phyloP scores from a whole-genome alignment of 345 rosid genomes.

The Brassica juncea region DNA sequence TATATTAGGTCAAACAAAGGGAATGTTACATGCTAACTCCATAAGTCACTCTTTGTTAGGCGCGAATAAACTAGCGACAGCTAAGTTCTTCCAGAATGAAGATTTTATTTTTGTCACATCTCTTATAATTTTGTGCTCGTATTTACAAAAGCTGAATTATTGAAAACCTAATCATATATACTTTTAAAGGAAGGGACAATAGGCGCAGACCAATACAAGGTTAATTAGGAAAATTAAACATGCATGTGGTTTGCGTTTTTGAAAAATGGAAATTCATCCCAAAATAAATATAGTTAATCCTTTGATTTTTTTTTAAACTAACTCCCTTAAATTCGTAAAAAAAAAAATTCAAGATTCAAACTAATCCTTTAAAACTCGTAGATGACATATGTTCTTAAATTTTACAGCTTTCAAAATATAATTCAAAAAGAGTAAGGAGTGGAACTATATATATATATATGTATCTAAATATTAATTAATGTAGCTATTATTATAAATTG shows the following conservation, averaged over 20 bases:
- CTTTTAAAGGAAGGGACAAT: background rate
- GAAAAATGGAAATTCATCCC: background rate
- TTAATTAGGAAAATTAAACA: background rate
- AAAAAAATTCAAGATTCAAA: background rate
- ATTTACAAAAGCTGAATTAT: background rate
- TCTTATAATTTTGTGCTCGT: constrained; percentile 4
- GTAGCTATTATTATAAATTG: constrained; percentile 1
- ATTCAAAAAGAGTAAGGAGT: background rate
- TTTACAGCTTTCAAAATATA: background rate
- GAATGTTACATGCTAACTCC: constrained; percentile 25
- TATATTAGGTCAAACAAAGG: constrained; percentile 38
- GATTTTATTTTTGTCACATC: constrained; percentile 8
- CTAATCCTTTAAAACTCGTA: background rate
- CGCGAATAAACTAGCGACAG: constrained; percentile 18
- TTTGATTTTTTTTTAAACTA: background rate
- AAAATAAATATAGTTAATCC: background rate
- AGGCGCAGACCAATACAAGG: background rate
- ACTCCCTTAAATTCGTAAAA: background rate
- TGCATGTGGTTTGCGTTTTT: background rate
- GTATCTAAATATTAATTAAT: background rate
- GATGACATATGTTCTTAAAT: background rate
- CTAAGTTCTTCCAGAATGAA: constrained; percentile 27
- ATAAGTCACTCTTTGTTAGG: constrained; percentile 18
- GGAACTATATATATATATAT: background rate
- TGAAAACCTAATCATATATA: background rate